Percentiles rank a stretch among this genome's conserved stretches.
Evolutionary conservation across 139 green algal species (phyloP).

Genomic region (Chlamydomonas sphaeroides): DNA sequence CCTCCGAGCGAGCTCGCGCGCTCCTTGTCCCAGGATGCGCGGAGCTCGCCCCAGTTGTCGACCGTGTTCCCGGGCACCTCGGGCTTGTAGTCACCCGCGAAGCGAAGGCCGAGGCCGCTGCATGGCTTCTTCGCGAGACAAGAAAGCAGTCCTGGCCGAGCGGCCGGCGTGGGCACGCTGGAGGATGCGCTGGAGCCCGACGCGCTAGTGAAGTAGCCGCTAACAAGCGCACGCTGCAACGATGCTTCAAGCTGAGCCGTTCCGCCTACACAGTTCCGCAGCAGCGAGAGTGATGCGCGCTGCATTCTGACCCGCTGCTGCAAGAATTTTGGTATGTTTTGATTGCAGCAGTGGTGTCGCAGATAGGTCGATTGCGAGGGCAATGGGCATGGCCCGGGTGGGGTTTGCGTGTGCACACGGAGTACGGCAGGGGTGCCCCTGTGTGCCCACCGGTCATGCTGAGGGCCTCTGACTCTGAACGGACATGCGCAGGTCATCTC

Average conservation of each 20-base stretch:
- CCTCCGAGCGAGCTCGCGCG: constrained; percentile 26
- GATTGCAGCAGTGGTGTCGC: too few species aligned
- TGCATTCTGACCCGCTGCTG: constrained; percentile 24
- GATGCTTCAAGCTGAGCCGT: constrained; percentile 8
- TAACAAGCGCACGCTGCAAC: not conserved
- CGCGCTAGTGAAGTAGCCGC: not conserved
- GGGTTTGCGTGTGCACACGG: too few species aligned
- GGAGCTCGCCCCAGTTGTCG: constrained; percentile 26
- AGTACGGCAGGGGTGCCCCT: too few species aligned
- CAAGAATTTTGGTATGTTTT: too few species aligned
- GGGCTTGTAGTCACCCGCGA: constrained; percentile 27
- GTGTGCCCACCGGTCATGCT: too few species aligned
- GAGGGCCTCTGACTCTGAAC: too few species aligned
- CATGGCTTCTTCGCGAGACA: not conserved
- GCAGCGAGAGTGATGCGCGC: constrained; percentile 11
- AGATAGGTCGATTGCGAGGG: too few species aligned
- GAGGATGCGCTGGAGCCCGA: not conserved
- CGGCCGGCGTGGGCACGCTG: not conserved
- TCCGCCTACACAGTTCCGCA: not conserved
- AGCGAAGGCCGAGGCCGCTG: not conserved
- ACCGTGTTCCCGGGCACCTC: constrained; percentile 29
- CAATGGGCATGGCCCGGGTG: too few species aligned
- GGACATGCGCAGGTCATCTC: too few species aligned
- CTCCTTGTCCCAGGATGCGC: constrained; percentile 19
- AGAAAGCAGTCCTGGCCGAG: not conserved